Percentiles rank a stretch among this genome's conserved stretches.
Evolutionary conservation across 2,329 filamentous ascomycete genomes (phyloP).

Genomic region (Colletotrichum limetticola): DNA sequence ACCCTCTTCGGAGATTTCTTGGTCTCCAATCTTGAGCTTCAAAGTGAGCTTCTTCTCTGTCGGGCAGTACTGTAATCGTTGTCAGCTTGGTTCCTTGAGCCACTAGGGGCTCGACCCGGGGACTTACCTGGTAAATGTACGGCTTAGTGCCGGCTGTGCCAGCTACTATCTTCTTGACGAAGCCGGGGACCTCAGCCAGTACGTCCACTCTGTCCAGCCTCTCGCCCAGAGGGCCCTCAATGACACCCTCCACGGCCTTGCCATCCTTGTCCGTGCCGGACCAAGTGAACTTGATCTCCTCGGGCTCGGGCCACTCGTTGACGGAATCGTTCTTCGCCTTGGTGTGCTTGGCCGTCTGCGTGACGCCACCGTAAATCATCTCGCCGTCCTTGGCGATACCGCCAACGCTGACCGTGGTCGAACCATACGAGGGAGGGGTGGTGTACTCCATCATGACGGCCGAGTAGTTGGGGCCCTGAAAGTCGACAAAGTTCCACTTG

Average conservation of each 20-base stretch:
- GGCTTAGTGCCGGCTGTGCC: constrained; percentile 91
- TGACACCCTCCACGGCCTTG: constrained; percentile 73
- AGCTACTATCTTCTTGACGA: constrained; percentile 94
- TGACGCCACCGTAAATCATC: constrained; percentile 77
- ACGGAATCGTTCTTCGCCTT: constrained; percentile 77
- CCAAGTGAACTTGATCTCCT: constrained; percentile 80
- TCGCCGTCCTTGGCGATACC: constrained; percentile 84
- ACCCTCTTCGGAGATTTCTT: constrained; percentile 82
- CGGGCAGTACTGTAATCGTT: constrained; percentile 71
- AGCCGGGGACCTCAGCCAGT: constrained; percentile 95
- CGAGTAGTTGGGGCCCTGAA: constrained; percentile 87
- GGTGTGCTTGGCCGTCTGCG: constrained; percentile 75
- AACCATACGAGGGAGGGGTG: constrained; percentile 92
- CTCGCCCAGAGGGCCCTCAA: constrained; percentile 76
- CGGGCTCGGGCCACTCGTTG: constrained; percentile 91
- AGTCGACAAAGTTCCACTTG: constrained; percentile 93
- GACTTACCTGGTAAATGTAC: constrained; percentile 92
- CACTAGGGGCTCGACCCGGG: not conserved
- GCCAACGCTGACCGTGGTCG: constrained; percentile 84
- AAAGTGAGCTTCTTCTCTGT: constrained; percentile 72
- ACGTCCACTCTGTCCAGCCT: constrained; percentile 89
- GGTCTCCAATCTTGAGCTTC: constrained; percentile 86
- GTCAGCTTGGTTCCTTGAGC: constrained; percentile 38
- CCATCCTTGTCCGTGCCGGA: constrained; percentile 80
- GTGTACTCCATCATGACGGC: constrained; percentile 96